Base-by-base conservation (phyloP, 1,139 yeast genomes). In the Hemisphaericaspora lyxosophila region DNA sequence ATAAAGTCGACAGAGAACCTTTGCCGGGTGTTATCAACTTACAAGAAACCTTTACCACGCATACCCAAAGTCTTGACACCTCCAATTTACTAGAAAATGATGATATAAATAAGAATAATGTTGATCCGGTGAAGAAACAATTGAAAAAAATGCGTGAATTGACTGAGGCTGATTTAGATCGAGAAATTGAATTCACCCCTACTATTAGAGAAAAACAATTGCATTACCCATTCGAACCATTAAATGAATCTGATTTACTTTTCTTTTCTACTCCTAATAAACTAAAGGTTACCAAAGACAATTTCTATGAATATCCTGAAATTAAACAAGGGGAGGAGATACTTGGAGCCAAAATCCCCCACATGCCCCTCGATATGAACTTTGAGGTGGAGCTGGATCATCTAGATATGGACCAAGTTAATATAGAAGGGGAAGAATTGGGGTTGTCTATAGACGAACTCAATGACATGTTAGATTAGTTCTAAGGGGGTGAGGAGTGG, bases 371-470 rank as follows among this genome's bases (percentile, higher is more conserved):
- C 50, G 61, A 18, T 51, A 57, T 44, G 53, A 57, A 44, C 24
- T 42, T 50, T 35, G 60, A 19, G 22, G 7, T 6, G 22, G 22
- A 19, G 22, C 7, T 8, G 3, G 23, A 55, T 17, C 49, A 49
- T 23, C 11, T 28, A n/a, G 12, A 7, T 3, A 28, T 13, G 9
- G 42, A 43, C 4, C 45, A 42, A n/a, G 40, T 35, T 31, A 32
- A 26, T 31, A 43, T 36, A 9, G 44, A 40, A n/a, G 43, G 43
- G 17, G 50, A 47, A 12, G 51, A 49, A 12, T 29, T 65, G 9
- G 76, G 75, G 1, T 60, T 70, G 40, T 53, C 58, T 15, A 52
- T 51, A 11, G 55, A 59, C 17, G 76, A 70, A 35, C 55, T 70
- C 35, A 52, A 59, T 34, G 70, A 62, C 35, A 59, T 70, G 44